A percentile compares a stretch with the other conserved stretches of the same genome.
Conservation (phyloP, 1,284 basidiomycete species). For the Lignosus rhinocerotis region DNA sequence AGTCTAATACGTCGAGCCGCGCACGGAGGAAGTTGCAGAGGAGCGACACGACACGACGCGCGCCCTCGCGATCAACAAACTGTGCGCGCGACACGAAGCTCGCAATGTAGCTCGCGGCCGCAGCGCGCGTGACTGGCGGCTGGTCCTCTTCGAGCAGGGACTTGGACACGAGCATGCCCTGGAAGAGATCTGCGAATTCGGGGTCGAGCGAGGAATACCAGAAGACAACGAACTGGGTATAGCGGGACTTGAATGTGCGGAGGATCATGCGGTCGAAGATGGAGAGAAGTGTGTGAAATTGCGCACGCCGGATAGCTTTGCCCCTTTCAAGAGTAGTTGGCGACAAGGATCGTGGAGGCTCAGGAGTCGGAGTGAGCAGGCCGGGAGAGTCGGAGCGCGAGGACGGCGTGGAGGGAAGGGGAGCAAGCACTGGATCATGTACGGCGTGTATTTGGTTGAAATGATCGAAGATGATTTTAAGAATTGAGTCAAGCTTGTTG, state of each 20-base stretch:
- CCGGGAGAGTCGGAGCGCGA: constrained; percentile 23
- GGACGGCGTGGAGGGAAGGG: constrained; percentile 28
- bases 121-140: constrained; percentile 79
- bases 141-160: constrained; percentile 69
- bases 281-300: constrained; percentile 87
- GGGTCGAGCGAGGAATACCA: constrained; percentile 91
- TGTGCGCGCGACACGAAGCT: constrained; percentile 90
- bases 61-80: constrained; percentile 79
- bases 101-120: constrained; percentile 91
- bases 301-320: constrained; percentile 47
- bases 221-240: constrained; percentile 97
- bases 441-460: constrained; percentile 53
- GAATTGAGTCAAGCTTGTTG: constrained; percentile 87
- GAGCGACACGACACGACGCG: constrained; percentile 78
- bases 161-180: constrained; percentile 88
- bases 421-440: constrained; percentile 21
- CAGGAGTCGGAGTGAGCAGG: constrained; percentile 12
- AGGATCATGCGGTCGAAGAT: constrained; percentile 95
- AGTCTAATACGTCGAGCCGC: constrained; percentile 74
- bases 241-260: constrained; percentile 94
- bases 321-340: constrained; percentile 32
- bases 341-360: constrained; percentile 22
- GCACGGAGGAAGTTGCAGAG: constrained; percentile 83
- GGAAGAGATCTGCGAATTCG: constrained; percentile 90
- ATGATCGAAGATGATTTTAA: constrained; percentile 84